Evolutionary conservation across 2,329 filamentous ascomycete species (phyloP).

Genomic region (Fusarium nisikadoi): DNA sequence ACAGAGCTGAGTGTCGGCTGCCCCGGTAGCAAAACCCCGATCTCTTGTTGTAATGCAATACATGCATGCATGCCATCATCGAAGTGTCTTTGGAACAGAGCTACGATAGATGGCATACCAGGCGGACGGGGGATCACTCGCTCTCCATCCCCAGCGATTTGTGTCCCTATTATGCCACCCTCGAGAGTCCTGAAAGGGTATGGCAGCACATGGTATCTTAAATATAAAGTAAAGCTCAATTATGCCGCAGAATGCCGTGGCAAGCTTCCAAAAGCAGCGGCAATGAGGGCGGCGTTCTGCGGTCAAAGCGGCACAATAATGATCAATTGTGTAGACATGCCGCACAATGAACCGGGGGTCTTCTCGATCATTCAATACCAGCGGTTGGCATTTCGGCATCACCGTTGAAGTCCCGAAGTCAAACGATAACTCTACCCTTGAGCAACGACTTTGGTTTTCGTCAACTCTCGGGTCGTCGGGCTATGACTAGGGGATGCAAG

Average conservation of each 20-base stretch:
- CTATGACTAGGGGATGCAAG: not conserved
- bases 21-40: not conserved
- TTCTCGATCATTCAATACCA: not conserved
- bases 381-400: conserved; percentile 15
- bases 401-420: not conserved
- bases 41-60: not conserved
- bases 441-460: not conserved
- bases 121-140: not conserved
- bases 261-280: not conserved
- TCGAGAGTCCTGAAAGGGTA: not conserved
- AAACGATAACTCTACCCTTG: not conserved
- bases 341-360: conserved; percentile 3
- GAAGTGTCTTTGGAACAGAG: not conserved
- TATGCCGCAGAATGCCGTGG: conserved; percentile 26
- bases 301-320: conserved; percentile 9
- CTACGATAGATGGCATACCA: not conserved
- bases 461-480: not conserved
- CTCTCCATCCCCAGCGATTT: not conserved
- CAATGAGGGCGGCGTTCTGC: conserved; percentile 24
- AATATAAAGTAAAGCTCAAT: conserved; percentile 9
- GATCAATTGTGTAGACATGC: not conserved
- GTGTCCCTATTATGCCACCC: conserved; percentile 27
- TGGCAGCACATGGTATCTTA: not conserved
- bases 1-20: not conserved
- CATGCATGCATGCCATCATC: not conserved